phyloP scores from a whole-genome alignment of 768 basidiomycete genomes.

The Lactarius deliciosus region DNA sequence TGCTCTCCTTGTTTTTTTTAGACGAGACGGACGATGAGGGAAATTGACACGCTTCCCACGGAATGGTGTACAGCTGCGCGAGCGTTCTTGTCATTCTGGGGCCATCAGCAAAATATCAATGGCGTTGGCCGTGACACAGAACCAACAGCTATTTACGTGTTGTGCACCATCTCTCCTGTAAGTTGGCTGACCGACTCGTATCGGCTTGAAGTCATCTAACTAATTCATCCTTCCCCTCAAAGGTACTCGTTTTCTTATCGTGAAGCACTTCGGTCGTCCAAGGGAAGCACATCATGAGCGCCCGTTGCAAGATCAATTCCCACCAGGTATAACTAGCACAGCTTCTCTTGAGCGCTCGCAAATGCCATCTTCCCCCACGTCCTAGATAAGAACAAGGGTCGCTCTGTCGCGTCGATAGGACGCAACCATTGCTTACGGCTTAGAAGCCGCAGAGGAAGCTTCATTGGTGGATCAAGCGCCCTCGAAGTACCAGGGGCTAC shows the following conservation, averaged over 20 bases:
- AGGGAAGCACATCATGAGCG: constrained; percentile 68
- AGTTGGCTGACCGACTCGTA: constrained; percentile 34
- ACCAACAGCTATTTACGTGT: constrained; percentile 60
- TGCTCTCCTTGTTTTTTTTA: background rate
- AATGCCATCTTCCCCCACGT: constrained; percentile 42
- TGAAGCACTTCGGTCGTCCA: constrained; percentile 63
- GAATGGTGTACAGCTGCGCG: constrained; percentile 49
- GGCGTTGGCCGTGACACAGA: constrained; percentile 74
- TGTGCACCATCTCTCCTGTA: constrained; percentile 66
- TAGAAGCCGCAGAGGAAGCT: background rate
- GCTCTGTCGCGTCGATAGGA: constrained; percentile 67
- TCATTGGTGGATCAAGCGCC: background rate
- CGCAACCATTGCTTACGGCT: constrained; percentile 51
- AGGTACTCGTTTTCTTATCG: constrained; percentile 57
- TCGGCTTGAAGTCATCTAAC: background rate
- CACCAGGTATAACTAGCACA: background rate
- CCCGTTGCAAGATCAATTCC: constrained; percentile 56
- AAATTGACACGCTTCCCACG: constrained; percentile 5
- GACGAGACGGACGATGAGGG: background rate
- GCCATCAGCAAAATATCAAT: constrained; percentile 54
- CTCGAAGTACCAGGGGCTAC: background rate
- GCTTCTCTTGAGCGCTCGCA: constrained; percentile 11
- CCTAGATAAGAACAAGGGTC: constrained; percentile 55
- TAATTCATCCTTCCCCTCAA: constrained; percentile 37
- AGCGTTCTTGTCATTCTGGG: constrained; percentile 68